Evolutionary conservation across 208 protist genomes (phyloP).

Genomic region (Acanthamoeba triangularis): DNA sequence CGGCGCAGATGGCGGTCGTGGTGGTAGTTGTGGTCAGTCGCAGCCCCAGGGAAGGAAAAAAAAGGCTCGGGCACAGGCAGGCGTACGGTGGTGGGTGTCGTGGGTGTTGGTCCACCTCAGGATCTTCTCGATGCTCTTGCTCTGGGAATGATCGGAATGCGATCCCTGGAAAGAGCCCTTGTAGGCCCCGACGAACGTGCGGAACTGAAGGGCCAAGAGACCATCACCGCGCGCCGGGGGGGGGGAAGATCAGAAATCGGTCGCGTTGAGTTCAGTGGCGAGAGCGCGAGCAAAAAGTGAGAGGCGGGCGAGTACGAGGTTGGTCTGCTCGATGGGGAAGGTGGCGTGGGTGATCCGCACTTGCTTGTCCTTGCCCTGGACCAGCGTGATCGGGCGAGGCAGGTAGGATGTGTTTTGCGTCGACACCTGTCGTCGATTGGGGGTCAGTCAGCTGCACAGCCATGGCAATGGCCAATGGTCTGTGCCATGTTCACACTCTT

Average conservation of each 20-base stretch:
- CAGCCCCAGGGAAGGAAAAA: not conserved
- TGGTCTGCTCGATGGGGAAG: constrained; percentile 31
- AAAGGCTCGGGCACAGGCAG: not conserved
- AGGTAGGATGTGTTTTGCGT: constrained; percentile 10
- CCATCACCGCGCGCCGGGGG: not conserved
- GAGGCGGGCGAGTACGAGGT: not conserved
- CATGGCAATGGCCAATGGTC: not conserved
- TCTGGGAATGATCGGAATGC: not conserved
- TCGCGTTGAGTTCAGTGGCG: not conserved
- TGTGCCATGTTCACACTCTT: not conserved
- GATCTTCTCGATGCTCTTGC: not conserved
- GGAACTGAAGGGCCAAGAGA: not conserved
- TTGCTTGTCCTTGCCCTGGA: constrained; percentile 11
- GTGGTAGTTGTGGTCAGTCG: not conserved
- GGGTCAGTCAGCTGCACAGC: not conserved
- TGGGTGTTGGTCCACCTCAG: constrained; percentile 20
- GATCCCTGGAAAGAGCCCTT: not conserved
- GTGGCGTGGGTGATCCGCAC: constrained; percentile 18
- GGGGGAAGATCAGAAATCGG: not conserved
- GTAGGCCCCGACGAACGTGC: not conserved
- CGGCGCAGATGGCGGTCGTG: too few relatives aligned
- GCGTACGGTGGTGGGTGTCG: constrained; percentile 28
- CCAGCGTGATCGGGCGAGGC: not conserved
- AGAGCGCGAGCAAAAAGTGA: not conserved
- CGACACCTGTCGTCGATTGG: not conserved